Evolutionary conservation across 2,329 filamentous ascomycete species (phyloP).

Genomic region (Ampelomyces quisqualis): DNA sequence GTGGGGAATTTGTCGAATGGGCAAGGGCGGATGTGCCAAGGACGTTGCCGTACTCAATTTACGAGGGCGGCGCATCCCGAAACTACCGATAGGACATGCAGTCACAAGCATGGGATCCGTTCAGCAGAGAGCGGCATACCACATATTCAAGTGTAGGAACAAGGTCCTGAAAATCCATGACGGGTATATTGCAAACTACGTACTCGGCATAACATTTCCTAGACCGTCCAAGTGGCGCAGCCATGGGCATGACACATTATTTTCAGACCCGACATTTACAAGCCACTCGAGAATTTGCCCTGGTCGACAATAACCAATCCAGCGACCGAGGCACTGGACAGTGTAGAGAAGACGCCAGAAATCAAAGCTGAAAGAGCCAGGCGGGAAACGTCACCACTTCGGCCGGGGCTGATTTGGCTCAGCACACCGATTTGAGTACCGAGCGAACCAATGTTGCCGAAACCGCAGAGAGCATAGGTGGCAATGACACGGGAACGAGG

Average conservation of each 20-base stretch:
- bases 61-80: no score
- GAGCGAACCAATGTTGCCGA: slow-evolving; percentile 80
- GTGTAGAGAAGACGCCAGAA: slow-evolving; percentile 74
- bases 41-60: no score
- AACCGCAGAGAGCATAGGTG: slow-evolving; percentile 76
- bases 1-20: no score
- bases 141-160: slow-evolving; percentile 1
- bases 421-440: slow-evolving; percentile 90
- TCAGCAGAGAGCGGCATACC: no score
- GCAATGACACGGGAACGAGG: slow-evolving; percentile 76
- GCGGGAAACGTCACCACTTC: slow-evolving; percentile 71
- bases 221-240: slow-evolving; percentile 4
- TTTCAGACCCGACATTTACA: slow-evolving; percentile 9
- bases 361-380: slow-evolving; percentile 76
- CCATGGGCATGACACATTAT: not conserved
- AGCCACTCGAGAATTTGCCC: slow-evolving; percentile 26
- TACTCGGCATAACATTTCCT: slow-evolving; percentile 21
- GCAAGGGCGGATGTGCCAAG: no score
- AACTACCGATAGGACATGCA: no score
- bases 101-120: no score
- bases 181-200: slow-evolving; percentile 25
- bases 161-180: slow-evolving; percentile 14
- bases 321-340: slow-evolving; percentile 66
- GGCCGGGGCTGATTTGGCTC: slow-evolving; percentile 73
- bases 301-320: slow-evolving; percentile 58